phyloP scores from a whole-genome alignment of 225 moss, liverwort and hornwort genomes.

The Anthoceros angustus region DNA sequence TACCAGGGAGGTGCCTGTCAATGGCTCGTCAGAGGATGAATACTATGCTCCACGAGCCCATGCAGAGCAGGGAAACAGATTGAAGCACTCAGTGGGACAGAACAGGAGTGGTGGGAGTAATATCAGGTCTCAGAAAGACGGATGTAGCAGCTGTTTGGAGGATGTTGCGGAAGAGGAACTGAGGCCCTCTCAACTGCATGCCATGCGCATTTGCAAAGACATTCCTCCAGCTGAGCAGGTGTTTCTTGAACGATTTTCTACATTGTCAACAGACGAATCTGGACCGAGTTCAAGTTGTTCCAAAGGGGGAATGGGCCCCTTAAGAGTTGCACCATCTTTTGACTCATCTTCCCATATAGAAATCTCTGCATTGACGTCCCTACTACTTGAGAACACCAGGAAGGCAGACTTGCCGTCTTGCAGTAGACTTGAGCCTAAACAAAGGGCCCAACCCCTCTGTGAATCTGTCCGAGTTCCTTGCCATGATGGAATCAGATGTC shows the following conservation, averaged over 20 bases:
- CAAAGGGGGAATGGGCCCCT: neutral
- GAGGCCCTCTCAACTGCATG: no score
- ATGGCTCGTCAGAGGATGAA: no score
- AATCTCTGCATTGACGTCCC: neutral
- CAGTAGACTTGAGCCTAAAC: no score
- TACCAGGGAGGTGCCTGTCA: no score
- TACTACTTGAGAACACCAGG: neutral
- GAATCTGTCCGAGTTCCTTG: neutral
- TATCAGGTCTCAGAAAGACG: no score
- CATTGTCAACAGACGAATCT: neutral
- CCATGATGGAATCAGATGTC: neutral
- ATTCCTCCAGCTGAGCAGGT: slow-evolving; percentile 3
- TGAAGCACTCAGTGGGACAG: no score
- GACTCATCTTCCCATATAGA: neutral
- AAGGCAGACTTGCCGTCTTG: neutral
- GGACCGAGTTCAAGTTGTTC: neutral
- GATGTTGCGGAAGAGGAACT: no score
- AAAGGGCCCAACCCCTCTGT: neutral
- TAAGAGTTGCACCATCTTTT: neutral
- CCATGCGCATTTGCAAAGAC: neutral
- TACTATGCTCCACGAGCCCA: no score
- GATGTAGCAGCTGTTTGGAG: no score
- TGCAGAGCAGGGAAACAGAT: no score
- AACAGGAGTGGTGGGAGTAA: no score
- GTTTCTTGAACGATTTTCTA: neutral